A percentile compares a stretch with the other conserved stretches of the same genome.
These are phyloP conservation scores for Domatiomyces globalis DNA, from an alignment of 2,329 filamentous ascomycete genomes.

Conservation along the genomic window DNA sequence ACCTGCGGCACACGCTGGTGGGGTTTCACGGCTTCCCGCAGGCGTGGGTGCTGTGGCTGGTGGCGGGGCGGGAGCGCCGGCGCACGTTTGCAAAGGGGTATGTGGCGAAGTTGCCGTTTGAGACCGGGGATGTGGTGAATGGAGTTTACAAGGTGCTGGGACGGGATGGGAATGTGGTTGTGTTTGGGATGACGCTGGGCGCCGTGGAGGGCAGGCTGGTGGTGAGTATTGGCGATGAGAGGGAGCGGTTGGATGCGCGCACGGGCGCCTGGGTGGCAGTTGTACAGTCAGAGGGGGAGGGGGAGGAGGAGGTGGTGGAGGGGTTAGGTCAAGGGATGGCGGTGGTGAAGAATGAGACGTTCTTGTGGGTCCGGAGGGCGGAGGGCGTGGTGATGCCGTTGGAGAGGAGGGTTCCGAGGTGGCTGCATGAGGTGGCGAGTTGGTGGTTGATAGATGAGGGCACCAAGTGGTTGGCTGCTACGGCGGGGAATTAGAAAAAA, in stretches of 20 bases:
- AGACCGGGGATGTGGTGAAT: not conserved
- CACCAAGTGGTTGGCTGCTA: not conserved
- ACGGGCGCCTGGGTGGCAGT: no score
- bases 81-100: not conserved
- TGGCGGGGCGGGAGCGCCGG: not conserved
- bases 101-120: not conserved
- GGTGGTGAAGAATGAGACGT: not conserved
- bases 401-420: conserved; percentile 2
- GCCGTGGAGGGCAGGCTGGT: conserved; percentile 1
- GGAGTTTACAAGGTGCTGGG: not conserved
- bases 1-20: not conserved
- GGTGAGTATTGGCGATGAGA: not conserved
- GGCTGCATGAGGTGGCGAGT: not conserved
- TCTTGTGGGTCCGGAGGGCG: no score
- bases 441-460: not conserved
- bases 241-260: no score
- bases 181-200: conserved; percentile 1
- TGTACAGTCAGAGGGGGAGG: not conserved
- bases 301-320: no score
- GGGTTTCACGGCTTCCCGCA: not conserved
- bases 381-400: conserved; percentile 4
- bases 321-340: not conserved
- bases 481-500: not conserved
- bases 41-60: not conserved
- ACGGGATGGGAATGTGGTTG: not conserved